phyloP scores from a whole-genome alignment of 371 early-diverging fungal species.

The Apophysomyces ossiformis region DNA sequence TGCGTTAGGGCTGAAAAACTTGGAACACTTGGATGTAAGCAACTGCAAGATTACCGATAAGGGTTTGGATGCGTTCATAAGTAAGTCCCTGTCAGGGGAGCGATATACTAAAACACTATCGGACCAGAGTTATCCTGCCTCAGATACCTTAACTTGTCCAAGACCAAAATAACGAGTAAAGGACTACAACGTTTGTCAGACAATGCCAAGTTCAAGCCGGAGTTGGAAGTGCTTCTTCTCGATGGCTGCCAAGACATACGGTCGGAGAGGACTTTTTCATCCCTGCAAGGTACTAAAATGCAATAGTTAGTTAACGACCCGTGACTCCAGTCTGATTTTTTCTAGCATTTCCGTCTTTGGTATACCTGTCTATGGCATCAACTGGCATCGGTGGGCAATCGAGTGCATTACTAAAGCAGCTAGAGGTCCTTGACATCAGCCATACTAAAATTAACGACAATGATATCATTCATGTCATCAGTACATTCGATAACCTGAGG shows the following conservation, averaged over 20 bases:
- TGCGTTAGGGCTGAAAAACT: constrained; percentile 33
- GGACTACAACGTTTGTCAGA: constrained; percentile 29
- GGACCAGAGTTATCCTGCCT: constrained; percentile 30
- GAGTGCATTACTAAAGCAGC: not conserved
- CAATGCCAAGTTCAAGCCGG: constrained; percentile 24
- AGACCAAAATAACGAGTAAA: constrained; percentile 41
- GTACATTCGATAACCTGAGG: constrained; percentile 24
- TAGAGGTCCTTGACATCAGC: constrained; percentile 36
- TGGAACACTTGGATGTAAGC: constrained; percentile 42
- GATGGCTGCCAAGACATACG: constrained; percentile 36
- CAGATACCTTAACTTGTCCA: constrained; percentile 36
- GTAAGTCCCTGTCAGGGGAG: constrained; percentile 24
- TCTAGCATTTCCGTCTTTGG: constrained; percentile 30
- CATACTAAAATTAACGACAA: constrained; percentile 31
- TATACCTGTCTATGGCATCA: constrained; percentile 34
- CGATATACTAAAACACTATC: not conserved
- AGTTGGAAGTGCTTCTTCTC: constrained; percentile 26
- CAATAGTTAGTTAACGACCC: not conserved
- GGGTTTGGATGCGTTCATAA: constrained; percentile 32
- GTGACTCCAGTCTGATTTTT: not conserved
- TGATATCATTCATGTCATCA: constrained; percentile 30
- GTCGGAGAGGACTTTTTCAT: constrained; percentile 18
- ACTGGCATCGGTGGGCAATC: constrained; percentile 22
- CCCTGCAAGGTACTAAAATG: constrained; percentile 28
- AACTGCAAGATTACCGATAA: constrained; percentile 52